phyloP scores from a whole-genome alignment of 345 rosid species.

The Balakata baccata region DNA sequence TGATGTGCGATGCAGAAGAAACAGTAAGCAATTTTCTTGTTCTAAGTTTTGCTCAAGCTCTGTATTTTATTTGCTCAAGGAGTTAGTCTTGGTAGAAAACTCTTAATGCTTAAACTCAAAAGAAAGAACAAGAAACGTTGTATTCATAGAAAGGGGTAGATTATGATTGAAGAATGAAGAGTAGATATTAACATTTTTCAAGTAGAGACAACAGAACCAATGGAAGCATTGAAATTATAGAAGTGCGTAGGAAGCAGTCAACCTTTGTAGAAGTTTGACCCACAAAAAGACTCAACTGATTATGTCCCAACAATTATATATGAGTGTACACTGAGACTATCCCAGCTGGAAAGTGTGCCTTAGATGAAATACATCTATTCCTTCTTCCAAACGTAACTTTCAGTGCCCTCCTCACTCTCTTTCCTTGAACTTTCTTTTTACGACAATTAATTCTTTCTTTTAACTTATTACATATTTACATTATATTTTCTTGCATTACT shows the following conservation, averaged over 20 bases:
- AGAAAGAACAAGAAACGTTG: background rate
- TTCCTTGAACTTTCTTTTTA: background rate
- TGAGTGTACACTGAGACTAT: background rate
- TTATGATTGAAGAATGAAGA: background rate
- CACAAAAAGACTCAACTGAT: background rate
- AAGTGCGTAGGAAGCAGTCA: background rate
- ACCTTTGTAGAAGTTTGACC: background rate
- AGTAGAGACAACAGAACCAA: background rate
- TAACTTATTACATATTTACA: too few relatives aligned
- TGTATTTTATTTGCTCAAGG: background rate
- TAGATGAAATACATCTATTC: slow-evolving; percentile 4
- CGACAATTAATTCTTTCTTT: too few relatives aligned
- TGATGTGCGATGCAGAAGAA: background rate
- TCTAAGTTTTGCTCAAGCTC: background rate
- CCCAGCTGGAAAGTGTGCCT: slow-evolving; percentile 9
- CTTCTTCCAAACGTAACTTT: slow-evolving; percentile 23
- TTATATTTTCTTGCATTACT: too few relatives aligned
- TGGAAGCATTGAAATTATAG: background rate
- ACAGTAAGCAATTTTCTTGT: background rate
- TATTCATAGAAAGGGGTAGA: too few relatives aligned
- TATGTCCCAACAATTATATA: background rate
- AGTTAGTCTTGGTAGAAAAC: background rate
- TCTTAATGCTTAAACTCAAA: background rate
- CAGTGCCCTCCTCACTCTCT: slow-evolving; percentile 6
- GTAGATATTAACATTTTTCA: background rate